Evolutionary conservation across 805 yeast species (phyloP), one percentile per base, ranked within the genome.

Genomic region (Blastobotrys attinorum): DNA sequence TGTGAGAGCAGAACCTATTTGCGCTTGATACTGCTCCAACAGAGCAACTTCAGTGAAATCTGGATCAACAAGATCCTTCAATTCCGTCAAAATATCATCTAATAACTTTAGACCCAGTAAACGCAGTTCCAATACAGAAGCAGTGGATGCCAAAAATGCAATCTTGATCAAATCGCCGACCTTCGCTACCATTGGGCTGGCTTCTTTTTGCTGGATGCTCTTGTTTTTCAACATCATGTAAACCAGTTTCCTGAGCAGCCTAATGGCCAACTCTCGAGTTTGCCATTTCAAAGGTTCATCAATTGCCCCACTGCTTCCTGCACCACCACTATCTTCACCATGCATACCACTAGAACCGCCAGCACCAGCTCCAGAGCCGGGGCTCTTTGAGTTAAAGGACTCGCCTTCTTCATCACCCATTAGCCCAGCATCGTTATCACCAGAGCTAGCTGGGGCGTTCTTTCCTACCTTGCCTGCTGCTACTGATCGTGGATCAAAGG

Each of bases 1-100:
- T 39, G 87, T 75, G 44, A 90, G 69, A 0, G 97, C 95, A 46
- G 95, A 81, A 7, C 85, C 81, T 7, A 92, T 85, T 54, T 87
- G 96, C 0, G 97, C 97, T 55, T 92, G 96, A 56, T 84, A 95
- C 62, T 89, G 97, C 51, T 85, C 95, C 35, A 90, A 65, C 7
- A 88, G 70, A 0, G 90, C 75, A 13, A 75, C 73, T 2, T 79
- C 78, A 0, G 85, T 81, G 53, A 79, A 81, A 22, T 83, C 72
- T 0, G 90, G 87, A 57, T 84, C 96, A 8, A 68, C 73, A 39
- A 78, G 62, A 21, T 71, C 70, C 0, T 87, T 79, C 61, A 76
- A 83, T 1, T 74, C 64, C 6, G 67, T 71, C 23, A 92, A 66
- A 1, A 84, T 69, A 37, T 75, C 74, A 43, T 80, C 81, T 22